A percentile compares a stretch with the other conserved stretches of the same genome.
phyloP scores from a whole-genome alignment of 2,329 filamentous ascomycete species.

The Neoscytalidium dimidiatum region DNA sequence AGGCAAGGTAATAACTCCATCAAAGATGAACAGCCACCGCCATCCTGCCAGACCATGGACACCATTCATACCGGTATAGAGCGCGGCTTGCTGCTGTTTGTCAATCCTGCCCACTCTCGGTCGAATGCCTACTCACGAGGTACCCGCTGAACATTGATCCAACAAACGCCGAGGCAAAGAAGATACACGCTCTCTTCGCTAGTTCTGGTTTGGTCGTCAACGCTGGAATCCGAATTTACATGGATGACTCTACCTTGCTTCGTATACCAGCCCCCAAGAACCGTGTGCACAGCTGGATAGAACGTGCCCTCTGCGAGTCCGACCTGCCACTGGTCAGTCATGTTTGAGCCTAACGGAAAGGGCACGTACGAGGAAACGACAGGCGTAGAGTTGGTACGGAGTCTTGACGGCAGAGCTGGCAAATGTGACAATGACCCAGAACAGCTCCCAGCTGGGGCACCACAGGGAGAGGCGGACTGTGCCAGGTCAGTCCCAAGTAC shows the following conservation, averaged over 20 bases:
- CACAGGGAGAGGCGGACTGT: neutral
- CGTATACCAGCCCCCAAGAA: conserved; percentile 13
- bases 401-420: conserved; percentile 1
- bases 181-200: conserved; percentile 1
- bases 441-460: conserved; percentile 8
- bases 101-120: neutral
- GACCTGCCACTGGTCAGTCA: neutral
- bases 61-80: conserved; percentile 27
- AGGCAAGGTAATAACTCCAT: conserved; percentile 32
- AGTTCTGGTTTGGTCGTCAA: neutral
- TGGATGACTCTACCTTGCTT: neutral
- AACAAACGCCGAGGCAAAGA: conserved; percentile 4
- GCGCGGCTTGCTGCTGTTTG: neutral
- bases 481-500: neutral
- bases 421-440: conserved; percentile 9
- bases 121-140: neutral
- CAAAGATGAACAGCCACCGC: conserved; percentile 34
- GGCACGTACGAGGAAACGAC: neutral
- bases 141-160: conserved; percentile 12
- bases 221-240: too few relatives aligned
- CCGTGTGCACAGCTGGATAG: conserved; percentile 8
- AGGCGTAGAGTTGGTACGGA: conserved; percentile 9
- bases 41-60: conserved; percentile 28
- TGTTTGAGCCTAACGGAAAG: too few relatives aligned
- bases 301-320: conserved; percentile 5